phyloP scores from a whole-genome alignment of 805 yeast species.

The Sungouiella blattae region DNA sequence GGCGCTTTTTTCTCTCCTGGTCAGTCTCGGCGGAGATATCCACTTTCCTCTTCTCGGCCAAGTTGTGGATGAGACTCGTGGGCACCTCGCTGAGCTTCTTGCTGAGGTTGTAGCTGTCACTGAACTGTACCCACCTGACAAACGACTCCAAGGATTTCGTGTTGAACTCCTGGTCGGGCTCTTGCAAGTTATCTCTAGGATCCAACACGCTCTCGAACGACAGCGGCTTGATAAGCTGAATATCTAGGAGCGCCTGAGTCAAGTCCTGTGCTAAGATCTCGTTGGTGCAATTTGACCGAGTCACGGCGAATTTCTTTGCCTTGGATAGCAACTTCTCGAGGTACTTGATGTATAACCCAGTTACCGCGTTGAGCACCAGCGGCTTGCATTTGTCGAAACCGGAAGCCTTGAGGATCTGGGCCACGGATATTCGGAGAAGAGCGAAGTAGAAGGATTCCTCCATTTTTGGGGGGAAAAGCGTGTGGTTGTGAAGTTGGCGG shows the following conservation, averaged over 20 bases:
- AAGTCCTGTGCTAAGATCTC: slow-evolving; percentile 62
- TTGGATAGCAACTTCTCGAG: slow-evolving; percentile 51
- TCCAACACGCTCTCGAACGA: slow-evolving; percentile 43
- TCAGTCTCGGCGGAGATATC: slow-evolving; percentile 33
- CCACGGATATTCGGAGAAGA: slow-evolving; percentile 36
- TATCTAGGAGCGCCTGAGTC: slow-evolving; percentile 62
- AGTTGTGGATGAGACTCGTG: slow-evolving; percentile 23
- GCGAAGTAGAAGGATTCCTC: slow-evolving; percentile 40
- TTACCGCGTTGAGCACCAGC: slow-evolving; percentile 65
- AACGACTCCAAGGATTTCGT: slow-evolving; percentile 38
- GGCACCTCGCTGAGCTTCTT: slow-evolving; percentile 30
- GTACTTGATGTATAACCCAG: slow-evolving; percentile 71
- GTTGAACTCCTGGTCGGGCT: slow-evolving; percentile 32
- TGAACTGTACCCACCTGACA: slow-evolving; percentile 31
- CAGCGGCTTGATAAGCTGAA: slow-evolving; percentile 58
- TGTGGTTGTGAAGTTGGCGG: slow-evolving; percentile 2
- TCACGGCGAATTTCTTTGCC: slow-evolving; percentile 47
- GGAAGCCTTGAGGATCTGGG: slow-evolving; percentile 65
- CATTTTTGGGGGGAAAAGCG: slow-evolving; percentile 16
- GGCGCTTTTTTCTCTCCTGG: slow-evolving; percentile 31
- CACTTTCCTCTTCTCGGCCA: slow-evolving; percentile 37
- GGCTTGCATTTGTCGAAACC: slow-evolving; percentile 84
- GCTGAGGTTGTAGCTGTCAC: slow-evolving; percentile 23
- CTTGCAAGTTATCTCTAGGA: slow-evolving; percentile 2
- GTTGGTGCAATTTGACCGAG: slow-evolving; percentile 30